phyloP scores from a whole-genome alignment of 495 filamentous ascomycete genomes.

The Lophium mytilinum region DNA sequence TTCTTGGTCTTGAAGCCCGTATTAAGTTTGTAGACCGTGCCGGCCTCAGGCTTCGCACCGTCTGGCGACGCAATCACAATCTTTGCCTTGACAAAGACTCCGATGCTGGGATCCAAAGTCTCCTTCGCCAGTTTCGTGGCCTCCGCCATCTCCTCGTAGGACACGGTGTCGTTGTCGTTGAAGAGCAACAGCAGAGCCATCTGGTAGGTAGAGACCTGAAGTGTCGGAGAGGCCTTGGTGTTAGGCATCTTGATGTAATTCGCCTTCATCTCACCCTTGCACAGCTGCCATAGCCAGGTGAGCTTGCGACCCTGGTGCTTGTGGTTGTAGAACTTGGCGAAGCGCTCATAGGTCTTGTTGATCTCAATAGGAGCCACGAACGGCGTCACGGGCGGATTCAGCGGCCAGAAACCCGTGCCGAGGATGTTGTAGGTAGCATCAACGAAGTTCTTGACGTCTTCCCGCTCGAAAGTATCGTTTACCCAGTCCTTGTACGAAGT shows the following conservation, averaged over 20 bases:
- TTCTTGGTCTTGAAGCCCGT: slow-evolving; percentile 97
- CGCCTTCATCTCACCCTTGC: slow-evolving; percentile 72
- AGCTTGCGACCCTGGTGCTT: slow-evolving; percentile 58
- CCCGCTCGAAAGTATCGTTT: slow-evolving; percentile 48
- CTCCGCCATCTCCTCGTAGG: slow-evolving; percentile 77
- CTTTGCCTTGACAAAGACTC: slow-evolving; percentile 83
- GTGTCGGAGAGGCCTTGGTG: slow-evolving; percentile 85
- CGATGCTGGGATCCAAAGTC: slow-evolving; percentile 73
- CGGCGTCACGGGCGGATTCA: slow-evolving; percentile 71
- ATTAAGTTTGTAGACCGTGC: slow-evolving; percentile 72
- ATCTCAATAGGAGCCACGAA: slow-evolving; percentile 84
- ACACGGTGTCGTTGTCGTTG: slow-evolving; percentile 79
- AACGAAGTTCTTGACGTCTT: slow-evolving; percentile 50
- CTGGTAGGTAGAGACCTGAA: slow-evolving; percentile 94
- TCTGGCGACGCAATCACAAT: slow-evolving; percentile 65
- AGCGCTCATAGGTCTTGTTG: slow-evolving; percentile 76
- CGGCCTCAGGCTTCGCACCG: slow-evolving; percentile 63
- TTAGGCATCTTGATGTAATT: slow-evolving; percentile 69
- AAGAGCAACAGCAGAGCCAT: slow-evolving; percentile 96
- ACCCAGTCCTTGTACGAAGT: slow-evolving; percentile 67
- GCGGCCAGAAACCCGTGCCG: slow-evolving; percentile 96
- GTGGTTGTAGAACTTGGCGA: slow-evolving; percentile 83
- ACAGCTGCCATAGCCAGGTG: too few species aligned
- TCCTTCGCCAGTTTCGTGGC: slow-evolving; percentile 72
- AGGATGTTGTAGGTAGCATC: slow-evolving; percentile 82